Conservation (phyloP, 2,329 filamentous ascomycete genomes). For the Penicillium crustosum region DNA sequence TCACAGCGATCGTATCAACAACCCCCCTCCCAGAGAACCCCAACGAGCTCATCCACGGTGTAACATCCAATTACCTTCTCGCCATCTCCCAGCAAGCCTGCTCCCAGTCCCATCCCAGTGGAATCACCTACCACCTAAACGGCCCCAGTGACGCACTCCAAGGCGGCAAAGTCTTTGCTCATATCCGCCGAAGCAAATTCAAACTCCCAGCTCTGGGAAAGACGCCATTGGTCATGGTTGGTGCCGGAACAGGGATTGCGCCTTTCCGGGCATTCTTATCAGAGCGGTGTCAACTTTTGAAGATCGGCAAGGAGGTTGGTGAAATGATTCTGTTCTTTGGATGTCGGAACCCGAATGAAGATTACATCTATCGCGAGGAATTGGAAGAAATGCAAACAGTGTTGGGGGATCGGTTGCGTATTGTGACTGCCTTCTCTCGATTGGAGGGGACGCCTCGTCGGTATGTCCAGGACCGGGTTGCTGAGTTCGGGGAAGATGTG, state of each 20-base stretch:
- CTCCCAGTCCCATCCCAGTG: constrained; percentile 71
- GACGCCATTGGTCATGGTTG: constrained; percentile 55
- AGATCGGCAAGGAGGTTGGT: constrained; percentile 39
- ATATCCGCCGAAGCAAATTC: constrained; percentile 94
- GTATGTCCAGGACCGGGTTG: constrained; percentile 45
- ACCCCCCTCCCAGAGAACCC: constrained; percentile 66
- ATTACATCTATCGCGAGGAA: constrained; percentile 40
- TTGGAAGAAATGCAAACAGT: constrained; percentile 24
- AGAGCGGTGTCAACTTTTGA: constrained; percentile 41
- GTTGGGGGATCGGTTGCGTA: constrained; percentile 19
- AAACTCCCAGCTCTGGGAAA: constrained; percentile 65
- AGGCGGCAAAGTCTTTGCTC: constrained; percentile 82
- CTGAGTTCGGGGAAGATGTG: constrained; percentile 28
- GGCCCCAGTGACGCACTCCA: constrained; percentile 91
- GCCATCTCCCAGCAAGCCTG: constrained; percentile 60
- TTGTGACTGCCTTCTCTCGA: constrained; percentile 33
- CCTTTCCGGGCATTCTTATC: constrained; percentile 48
- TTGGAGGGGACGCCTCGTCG: constrained; percentile 14
- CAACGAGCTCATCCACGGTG: constrained; percentile 76
- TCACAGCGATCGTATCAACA: constrained; percentile 86
- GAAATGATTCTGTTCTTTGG: constrained; percentile 46
- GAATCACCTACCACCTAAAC: constrained; percentile 74
- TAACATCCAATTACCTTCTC: constrained; percentile 90
- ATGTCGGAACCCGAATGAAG: constrained; percentile 38
- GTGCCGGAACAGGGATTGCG: constrained; percentile 53